Evolutionary conservation across 352 stramenopile genomes (phyloP), one percentile per base, ranked within the genome.

Genomic region (Phytophthora tubulina): DNA sequence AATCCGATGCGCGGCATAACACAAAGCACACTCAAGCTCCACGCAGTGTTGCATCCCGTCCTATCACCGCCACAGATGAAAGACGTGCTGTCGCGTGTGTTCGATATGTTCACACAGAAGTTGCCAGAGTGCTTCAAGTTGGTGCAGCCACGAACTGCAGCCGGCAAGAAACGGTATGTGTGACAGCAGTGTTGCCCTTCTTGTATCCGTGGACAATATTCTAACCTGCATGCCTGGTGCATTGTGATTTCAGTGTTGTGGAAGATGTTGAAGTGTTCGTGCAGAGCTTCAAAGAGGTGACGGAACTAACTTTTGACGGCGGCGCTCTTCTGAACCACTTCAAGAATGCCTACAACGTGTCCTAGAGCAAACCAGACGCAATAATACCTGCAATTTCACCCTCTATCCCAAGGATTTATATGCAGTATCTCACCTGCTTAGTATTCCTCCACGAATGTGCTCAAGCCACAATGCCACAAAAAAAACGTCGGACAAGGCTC

Each of bases 1-100:
- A 96, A 89, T 42, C 95, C 91, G 17, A 95, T 99, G 74, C 88
- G 95, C n/a, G 95, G 96, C 21, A 97, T 99, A 66, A 86, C 92
- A n/a, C 92, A 93, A 31, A 98, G 93, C 73, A 98, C 97, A 6
- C 89, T 94, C 36, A 98, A 98, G 70, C 92, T 99, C 66, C 95
- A 99, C 78, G 92, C 95, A 54, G 96, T 99, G 33, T 78, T 99
- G 31, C 82, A 93, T 67, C 84, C 91, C 10, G 89, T 99, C 42
- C 85, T 99, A 8, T 97, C 97, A 9, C 81, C 87, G 4, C 94
- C 97, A 46, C 92, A 99, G 77, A 96, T 99, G 73, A 94, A 97
- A 67, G 96, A 99, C 77, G 91, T 99, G 30, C 98, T 99, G 83
- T 97, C 92, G 32, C 85, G 89, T 39, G 87, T 96, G 38, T 96